Percentiles rank a stretch among this genome's conserved stretches.
These are phyloP conservation scores for Cornus suecica DNA, from an alignment of 148 eudicot species.

Conservation along the genomic window DNA sequence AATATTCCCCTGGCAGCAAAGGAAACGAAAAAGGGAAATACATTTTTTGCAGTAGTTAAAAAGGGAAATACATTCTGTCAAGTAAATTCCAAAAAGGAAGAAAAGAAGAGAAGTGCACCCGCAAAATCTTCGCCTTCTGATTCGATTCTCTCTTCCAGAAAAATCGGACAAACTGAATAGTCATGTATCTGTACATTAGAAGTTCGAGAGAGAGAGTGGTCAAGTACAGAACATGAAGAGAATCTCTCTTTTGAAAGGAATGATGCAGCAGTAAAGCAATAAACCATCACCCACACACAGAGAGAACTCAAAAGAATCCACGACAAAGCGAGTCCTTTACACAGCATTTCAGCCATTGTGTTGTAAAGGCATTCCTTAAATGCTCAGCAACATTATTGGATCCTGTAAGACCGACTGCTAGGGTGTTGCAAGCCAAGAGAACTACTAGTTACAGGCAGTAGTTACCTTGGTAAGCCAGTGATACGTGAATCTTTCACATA, in stretches of 20 bases:
- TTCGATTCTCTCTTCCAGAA: slow-evolving; percentile 99
- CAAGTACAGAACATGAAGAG: neutral
- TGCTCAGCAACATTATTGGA: neutral
- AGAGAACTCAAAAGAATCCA: neutral
- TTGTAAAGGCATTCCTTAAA: neutral
- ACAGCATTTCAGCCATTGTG: neutral
- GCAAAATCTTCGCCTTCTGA: slow-evolving; percentile 95
- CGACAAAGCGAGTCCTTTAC: neutral
- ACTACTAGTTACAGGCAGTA: neutral
- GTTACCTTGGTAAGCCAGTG: slow-evolving; percentile 82
- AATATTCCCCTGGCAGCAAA: slow-evolving; percentile 5
- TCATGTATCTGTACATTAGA: slow-evolving; percentile 55
- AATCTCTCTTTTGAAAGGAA: neutral
- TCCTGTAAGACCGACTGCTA: neutral
- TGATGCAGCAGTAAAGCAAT: neutral
- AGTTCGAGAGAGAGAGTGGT: neutral
- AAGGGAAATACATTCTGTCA: slow-evolving; percentile 44
- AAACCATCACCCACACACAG: neutral
- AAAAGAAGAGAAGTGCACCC: slow-evolving; percentile 45
- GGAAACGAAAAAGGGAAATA: slow-evolving; percentile 39
- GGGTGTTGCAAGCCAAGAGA: neutral
- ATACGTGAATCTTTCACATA: slow-evolving; percentile 85
- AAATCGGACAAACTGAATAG: slow-evolving; percentile 94
- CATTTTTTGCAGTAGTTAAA: no score
- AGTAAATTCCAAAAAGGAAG: neutral